Evolutionary conservation across 2,329 filamentous ascomycete species (phyloP).

Genomic region (Acarospora socialis): DNA sequence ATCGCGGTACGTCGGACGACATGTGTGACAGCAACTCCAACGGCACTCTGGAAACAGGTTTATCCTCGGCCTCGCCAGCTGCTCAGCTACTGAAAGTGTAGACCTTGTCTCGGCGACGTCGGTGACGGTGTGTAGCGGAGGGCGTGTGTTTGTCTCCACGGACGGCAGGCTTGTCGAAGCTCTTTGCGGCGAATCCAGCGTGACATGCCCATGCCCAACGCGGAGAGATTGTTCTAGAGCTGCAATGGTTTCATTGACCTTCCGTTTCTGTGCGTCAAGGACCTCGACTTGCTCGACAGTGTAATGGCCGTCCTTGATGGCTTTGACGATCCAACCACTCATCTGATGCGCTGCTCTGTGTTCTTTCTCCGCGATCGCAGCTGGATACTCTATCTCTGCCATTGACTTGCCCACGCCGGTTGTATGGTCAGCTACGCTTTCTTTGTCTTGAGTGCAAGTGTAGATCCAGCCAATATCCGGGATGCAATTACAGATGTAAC

Average conservation of each 20-base stretch:
- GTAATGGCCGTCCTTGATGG: constrained; percentile 29
- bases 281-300: constrained; percentile 27
- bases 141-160: neutral
- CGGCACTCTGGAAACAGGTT: constrained; percentile 21
- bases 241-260: constrained; percentile 19
- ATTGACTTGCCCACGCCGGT: neutral
- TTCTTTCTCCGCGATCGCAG: neutral
- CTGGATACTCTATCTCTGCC: neutral
- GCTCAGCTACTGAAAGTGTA: constrained; percentile 1
- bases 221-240: constrained; percentile 13
- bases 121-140: neutral
- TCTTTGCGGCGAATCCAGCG: constrained; percentile 17
- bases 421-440: constrained; percentile 15
- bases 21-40: constrained; percentile 35
- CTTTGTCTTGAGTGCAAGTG: constrained; percentile 52
- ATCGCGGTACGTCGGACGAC: constrained; percentile 32
- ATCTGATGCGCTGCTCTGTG: constrained; percentile 18
- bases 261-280: constrained; percentile 28
- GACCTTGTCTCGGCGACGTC: neutral
- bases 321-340: constrained; percentile 27
- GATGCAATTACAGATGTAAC: constrained; percentile 41
- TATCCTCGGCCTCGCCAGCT: no score
- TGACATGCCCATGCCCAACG: no score
- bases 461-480: constrained; percentile 59
- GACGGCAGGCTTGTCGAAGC: constrained; percentile 16